A percentile compares a stretch with the other conserved stretches of the same genome.
phyloP scores from a whole-genome alignment of 139 green algal species.

The Microglena sp. region DNA sequence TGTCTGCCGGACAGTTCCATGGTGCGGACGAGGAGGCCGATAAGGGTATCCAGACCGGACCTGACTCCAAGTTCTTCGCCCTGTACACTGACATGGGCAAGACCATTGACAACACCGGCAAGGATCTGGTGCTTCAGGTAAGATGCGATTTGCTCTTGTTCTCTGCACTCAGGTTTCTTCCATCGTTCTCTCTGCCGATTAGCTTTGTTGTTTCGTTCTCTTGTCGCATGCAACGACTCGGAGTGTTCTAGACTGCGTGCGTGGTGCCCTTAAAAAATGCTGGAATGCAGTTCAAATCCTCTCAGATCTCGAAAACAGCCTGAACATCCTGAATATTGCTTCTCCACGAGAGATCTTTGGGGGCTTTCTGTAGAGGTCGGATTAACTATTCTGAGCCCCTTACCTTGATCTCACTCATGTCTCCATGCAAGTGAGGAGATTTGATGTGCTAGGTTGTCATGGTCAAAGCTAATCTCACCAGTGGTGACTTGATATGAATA shows the following conservation, averaged over 20 bases:
- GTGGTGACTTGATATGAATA: too few species aligned
- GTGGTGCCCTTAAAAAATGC: background rate
- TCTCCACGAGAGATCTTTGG: too few species aligned
- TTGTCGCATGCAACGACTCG: background rate
- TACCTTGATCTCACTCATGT: too few species aligned
- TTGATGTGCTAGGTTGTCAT: too few species aligned
- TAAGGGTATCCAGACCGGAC: slow-evolving; percentile 71
- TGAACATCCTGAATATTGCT: too few species aligned
- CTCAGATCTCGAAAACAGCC: too few species aligned
- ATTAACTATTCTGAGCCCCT: too few species aligned
- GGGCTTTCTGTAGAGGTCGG: too few species aligned
- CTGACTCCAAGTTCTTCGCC: slow-evolving; percentile 72
- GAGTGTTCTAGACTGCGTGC: background rate
- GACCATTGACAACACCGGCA: slow-evolving; percentile 66
- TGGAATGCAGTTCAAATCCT: background rate
- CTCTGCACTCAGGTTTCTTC: background rate
- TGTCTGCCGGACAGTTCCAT: slow-evolving; percentile 61
- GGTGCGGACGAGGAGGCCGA: slow-evolving; percentile 42
- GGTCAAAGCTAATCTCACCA: too few species aligned
- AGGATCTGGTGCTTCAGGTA: slow-evolving; percentile 77
- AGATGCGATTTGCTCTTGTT: background rate
- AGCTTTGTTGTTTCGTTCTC: background rate
- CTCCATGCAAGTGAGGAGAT: too few species aligned
- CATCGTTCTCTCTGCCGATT: background rate
- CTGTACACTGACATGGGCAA: slow-evolving; percentile 47